Evolutionary conservation across 768 basidiomycete species (phyloP), one percentile per base, ranked within the genome.

Genomic region (Pleurotus salmoneostramineus): DNA sequence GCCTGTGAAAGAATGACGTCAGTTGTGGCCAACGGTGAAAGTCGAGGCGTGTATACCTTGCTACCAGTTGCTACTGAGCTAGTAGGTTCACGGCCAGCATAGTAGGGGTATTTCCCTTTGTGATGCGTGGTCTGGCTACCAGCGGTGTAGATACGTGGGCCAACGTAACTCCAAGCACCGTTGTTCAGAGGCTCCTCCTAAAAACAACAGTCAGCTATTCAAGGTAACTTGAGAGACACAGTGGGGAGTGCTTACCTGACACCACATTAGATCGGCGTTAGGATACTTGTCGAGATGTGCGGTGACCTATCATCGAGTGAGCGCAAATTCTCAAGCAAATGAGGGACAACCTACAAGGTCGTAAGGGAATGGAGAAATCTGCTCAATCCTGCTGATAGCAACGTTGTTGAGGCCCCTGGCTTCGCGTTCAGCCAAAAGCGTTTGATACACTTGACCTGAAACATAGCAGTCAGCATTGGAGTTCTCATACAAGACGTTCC

Each of bases 241-340:
- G 21, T 27, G 17, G 12, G 12, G 2, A 43, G n/a, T 31, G 40
- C 74, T 56, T 68, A 83, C 87, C 78, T 97, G 95, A 67, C 90
- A 93, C 95, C 96, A 98, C 47, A 94, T 77, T 40, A 96, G 70
- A 62, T 90, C 89, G 36, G 96, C 94, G 69, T 98, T 96, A 65
- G 96, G 93, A 77, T 97, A 98, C 72, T 87, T 85, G 78, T 99
- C 97, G 36, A 99, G 82, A 71, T 98, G 93, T 31, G 95, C 91
- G 21, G 91, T 94, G 63, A 98, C 69, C 91, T 93, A 62, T 56
- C 46, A 15, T 35, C n/a, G 50, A 36, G 12, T 60, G 49, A 59
- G 61, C 46, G 51, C 43, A 43, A 12, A 37, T 31, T 11, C 36
- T 52, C 10, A 45, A 27, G n/a, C 14, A 36, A 37, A 6, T 56